Percentiles rank a stretch among this genome's conserved stretches.
phyloP scores from a whole-genome alignment of 306 rosid species.

The Canavalia ensiformis region DNA sequence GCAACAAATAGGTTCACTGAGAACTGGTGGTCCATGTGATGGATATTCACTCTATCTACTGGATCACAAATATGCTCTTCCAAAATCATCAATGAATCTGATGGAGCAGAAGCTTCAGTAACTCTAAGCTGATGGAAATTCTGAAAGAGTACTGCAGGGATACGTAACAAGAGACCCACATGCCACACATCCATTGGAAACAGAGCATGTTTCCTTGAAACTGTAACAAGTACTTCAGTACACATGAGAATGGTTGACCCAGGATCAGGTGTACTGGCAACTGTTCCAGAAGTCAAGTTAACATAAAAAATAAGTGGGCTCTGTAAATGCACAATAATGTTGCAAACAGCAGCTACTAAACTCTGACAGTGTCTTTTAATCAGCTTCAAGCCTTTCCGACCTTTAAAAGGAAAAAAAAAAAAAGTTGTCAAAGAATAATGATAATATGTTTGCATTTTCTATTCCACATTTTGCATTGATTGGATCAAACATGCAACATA shows the following conservation, averaged over 20 bases:
- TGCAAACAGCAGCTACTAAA: conserved; percentile 68
- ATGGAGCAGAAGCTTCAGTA: conserved; percentile 56
- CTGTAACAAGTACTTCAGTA: conserved; percentile 79
- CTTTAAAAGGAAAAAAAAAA: conserved; percentile 55
- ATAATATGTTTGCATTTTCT: conserved; percentile 25
- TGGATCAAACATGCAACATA: conserved; percentile 25
- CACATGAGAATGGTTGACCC: conserved; percentile 94
- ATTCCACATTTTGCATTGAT: conserved; percentile 28
- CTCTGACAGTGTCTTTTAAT: conserved; percentile 82
- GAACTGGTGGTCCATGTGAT: conserved; percentile 65
- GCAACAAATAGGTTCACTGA: conserved; percentile 73
- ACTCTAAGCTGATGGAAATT: conserved; percentile 64
- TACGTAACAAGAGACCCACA: conserved; percentile 75
- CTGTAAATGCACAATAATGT: conserved; percentile 79
- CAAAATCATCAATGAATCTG: conserved; percentile 47
- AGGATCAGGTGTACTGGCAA: conserved; percentile 70
- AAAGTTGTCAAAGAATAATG: conserved; percentile 42
- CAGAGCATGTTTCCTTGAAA: conserved; percentile 75
- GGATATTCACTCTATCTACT: conserved; percentile 50
- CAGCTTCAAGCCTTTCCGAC: conserved; percentile 74
- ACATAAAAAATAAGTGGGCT: conserved; percentile 69
- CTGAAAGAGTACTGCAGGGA: conserved; percentile 84
- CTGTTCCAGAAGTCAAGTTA: conserved; percentile 50
- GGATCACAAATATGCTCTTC: conserved; percentile 55
- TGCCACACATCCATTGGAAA: conserved; percentile 77